Conservation (phyloP, 2,329 filamentous ascomycete species). For the Hypoxylon rubiginosum region DNA sequence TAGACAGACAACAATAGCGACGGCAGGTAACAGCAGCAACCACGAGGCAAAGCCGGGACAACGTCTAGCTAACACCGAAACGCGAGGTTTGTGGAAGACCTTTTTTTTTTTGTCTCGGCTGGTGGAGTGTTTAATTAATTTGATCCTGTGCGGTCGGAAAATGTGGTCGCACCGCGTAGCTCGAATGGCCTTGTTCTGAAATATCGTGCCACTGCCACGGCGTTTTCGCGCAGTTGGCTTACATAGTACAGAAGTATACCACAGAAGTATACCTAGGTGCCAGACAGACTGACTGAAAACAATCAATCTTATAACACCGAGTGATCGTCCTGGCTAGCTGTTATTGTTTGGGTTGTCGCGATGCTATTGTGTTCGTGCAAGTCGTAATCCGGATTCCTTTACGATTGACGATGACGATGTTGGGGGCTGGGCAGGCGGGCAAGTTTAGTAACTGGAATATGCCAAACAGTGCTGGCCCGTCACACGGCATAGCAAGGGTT, state of each 20-base stretch:
- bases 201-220: constrained; percentile 33
- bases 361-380: constrained; percentile 11
- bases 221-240: constrained; percentile 30
- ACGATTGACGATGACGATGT: neutral
- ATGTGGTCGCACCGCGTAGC: constrained; percentile 31
- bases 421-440: neutral
- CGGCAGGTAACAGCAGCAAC: constrained; percentile 18
- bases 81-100: constrained; percentile 17
- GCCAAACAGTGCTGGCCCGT: neutral
- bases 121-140: constrained; percentile 30
- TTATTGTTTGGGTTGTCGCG: constrained; percentile 7
- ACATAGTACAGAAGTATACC: constrained; percentile 1
- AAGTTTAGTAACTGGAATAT: neutral
- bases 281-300: no score
- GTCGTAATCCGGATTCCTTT: constrained; percentile 26
- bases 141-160: constrained; percentile 23
- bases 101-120: constrained; percentile 26
- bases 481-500: neutral
- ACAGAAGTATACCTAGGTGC: neutral
- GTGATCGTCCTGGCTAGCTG: constrained; percentile 21
- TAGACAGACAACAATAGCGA: constrained; percentile 15
- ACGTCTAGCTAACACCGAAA: constrained; percentile 17
- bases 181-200: constrained; percentile 30
- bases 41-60: constrained; percentile 19
- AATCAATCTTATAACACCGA: constrained; percentile 25